Evolutionary conservation across 495 filamentous ascomycete species (phyloP).

Genomic region (Penicillium taxi): DNA sequence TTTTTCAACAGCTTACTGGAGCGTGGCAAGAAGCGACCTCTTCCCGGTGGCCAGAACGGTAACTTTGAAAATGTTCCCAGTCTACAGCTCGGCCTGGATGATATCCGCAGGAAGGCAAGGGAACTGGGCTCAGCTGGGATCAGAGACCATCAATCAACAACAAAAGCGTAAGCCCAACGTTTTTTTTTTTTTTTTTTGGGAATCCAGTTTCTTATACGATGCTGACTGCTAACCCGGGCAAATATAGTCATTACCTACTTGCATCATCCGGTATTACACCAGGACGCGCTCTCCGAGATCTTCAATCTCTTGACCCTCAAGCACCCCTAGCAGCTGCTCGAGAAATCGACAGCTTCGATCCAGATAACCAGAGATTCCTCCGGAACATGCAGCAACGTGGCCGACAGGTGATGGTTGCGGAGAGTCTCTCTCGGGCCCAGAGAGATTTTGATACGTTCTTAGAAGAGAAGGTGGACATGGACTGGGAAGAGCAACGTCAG

Average conservation of each 20-base stretch:
- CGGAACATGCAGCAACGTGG: constrained; percentile 80
- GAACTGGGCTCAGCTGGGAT: constrained; percentile 56
- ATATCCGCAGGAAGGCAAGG: constrained; percentile 75
- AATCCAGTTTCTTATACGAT: not conserved
- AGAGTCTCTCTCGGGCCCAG: constrained; percentile 76
- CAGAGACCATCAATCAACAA: constrained; percentile 43
- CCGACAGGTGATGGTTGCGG: constrained; percentile 80
- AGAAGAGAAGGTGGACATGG: constrained; percentile 86
- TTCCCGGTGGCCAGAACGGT: constrained; percentile 27
- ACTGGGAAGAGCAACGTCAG: constrained; percentile 89
- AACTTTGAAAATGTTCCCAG: constrained; percentile 44
- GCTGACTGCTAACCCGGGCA: constrained; percentile 3
- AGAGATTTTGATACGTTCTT: constrained; percentile 87
- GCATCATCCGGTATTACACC: constrained; percentile 83
- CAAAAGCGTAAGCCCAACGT: constrained; percentile 50
- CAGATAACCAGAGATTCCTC: constrained; percentile 77
- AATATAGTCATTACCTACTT: constrained; percentile 65
- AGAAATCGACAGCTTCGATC: constrained; percentile 47
- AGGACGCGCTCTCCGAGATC: constrained; percentile 66
- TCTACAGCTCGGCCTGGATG: constrained; percentile 76
- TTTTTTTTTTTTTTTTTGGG: not conserved
- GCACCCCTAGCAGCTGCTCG: constrained; percentile 37
- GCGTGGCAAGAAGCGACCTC: constrained; percentile 51
- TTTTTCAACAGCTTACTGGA: constrained; percentile 86
- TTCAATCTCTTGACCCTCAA: constrained; percentile 52